These are phyloP conservation scores for Gaertneriomyces sp. DNA, from an alignment of 192 early-diverging fungal species.

Conservation along the genomic window DNA sequence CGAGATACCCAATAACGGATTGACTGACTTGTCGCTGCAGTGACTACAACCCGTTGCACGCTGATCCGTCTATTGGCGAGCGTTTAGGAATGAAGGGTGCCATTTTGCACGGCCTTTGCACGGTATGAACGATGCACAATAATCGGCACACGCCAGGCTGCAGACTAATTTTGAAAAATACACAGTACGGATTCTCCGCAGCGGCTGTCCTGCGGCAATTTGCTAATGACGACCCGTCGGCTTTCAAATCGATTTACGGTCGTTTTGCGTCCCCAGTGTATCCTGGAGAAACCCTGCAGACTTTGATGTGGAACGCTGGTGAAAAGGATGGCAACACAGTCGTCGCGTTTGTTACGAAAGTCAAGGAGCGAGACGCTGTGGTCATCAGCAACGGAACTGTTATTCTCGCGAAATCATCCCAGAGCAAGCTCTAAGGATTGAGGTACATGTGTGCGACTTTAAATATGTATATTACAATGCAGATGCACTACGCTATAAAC, in stretches of 20 bases:
- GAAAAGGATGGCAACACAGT: slow-evolving; percentile 40
- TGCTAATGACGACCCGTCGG: slow-evolving; percentile 48
- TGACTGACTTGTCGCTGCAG: slow-evolving; percentile 26
- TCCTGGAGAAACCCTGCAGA: slow-evolving; percentile 67
- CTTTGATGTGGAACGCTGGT: slow-evolving; percentile 68
- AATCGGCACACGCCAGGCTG: not conserved
- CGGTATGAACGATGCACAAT: slow-evolving; percentile 48
- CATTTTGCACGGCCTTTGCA: slow-evolving; percentile 69
- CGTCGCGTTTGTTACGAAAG: slow-evolving; percentile 56
- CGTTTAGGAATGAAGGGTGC: slow-evolving; percentile 66
- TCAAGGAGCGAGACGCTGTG: slow-evolving; percentile 54
- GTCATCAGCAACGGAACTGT: slow-evolving; percentile 63
- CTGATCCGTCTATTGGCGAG: slow-evolving; percentile 64
- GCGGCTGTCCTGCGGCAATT: slow-evolving; percentile 57
- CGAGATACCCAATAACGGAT: not conserved
- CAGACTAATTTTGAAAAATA: not conserved
- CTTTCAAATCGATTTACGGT: slow-evolving; percentile 61
- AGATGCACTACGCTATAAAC: too few relatives aligned
- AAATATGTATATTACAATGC: too few relatives aligned
- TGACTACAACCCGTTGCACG: slow-evolving; percentile 76
- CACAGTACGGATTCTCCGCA: slow-evolving; percentile 55
- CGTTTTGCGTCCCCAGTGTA: slow-evolving; percentile 70
- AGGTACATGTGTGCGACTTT: too few relatives aligned
- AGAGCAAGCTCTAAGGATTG: slow-evolving; percentile 19
- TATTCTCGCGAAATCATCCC: slow-evolving; percentile 23